A percentile compares a stretch with the other conserved stretches of the same genome.
Conservation (phyloP, 108 stramenopile species). For the Conticribra guillardii region DNA sequence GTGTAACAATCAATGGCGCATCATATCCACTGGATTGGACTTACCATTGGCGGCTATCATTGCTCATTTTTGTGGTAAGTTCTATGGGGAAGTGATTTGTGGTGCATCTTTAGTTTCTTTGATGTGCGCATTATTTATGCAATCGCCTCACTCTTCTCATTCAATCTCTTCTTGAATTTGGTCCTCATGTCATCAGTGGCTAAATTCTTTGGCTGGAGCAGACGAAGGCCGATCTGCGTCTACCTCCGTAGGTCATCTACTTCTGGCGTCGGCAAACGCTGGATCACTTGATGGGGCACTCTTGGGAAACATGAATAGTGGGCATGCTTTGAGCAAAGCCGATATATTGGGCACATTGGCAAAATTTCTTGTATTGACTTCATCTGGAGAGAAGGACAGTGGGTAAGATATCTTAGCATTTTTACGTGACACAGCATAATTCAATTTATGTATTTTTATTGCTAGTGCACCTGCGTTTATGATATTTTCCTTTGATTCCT, state of each 20-base stretch:
- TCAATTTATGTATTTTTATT: too few species aligned
- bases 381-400: slow-evolving; percentile 35
- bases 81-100: too few species aligned
- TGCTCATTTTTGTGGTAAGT: slow-evolving; percentile 69
- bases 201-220: slow-evolving; percentile 69
- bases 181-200: slow-evolving; percentile 54
- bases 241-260: slow-evolving; percentile 61
- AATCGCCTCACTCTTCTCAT: background rate
- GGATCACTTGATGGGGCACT: slow-evolving; percentile 65
- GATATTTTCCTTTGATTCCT: too few species aligned
- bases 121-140: background rate
- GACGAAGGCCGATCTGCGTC: slow-evolving; percentile 69
- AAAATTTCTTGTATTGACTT: slow-evolving; percentile 35
- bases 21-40: slow-evolving; percentile 59
- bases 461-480: too few species aligned
- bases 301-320: slow-evolving; percentile 9
- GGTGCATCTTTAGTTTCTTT: too few species aligned
- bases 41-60: slow-evolving; percentile 71
- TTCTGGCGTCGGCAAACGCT: slow-evolving; percentile 74
- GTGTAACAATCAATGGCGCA: slow-evolving; percentile 14
- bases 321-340: background rate
- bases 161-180: background rate
- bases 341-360: slow-evolving; percentile 23
- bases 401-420: slow-evolving; percentile 16
- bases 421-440: too few species aligned